These are phyloP conservation scores for Salix purpurea DNA, from an alignment of 345 rosid genomes.

Conservation along the genomic window DNA sequence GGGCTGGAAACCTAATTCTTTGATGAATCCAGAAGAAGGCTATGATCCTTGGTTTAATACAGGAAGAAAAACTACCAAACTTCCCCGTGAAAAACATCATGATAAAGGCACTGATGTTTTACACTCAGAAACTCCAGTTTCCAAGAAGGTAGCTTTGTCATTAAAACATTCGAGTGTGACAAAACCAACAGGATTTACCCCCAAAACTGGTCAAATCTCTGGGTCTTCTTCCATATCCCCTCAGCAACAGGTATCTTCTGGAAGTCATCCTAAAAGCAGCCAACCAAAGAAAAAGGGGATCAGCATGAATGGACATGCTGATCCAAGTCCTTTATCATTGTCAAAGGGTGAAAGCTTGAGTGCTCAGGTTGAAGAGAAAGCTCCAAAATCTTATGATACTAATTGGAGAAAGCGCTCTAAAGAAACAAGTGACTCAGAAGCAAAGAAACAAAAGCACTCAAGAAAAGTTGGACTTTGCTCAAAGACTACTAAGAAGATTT, in stretches of 20 bases:
- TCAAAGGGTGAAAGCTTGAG: constrained; percentile 16
- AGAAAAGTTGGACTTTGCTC: constrained; percentile 18
- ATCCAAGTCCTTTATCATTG: constrained; percentile 26
- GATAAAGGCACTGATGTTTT: constrained; percentile 27
- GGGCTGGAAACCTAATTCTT: constrained; percentile 58
- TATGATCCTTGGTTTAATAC: constrained; percentile 44
- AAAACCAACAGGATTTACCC: not conserved
- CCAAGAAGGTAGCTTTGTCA: constrained; percentile 29
- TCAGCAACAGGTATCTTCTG: constrained; percentile 11
- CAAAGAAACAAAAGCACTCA: constrained; percentile 26
- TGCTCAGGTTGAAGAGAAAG: constrained; percentile 14
- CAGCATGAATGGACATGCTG: constrained; percentile 30
- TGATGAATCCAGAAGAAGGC: constrained; percentile 66
- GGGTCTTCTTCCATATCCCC: constrained; percentile 20
- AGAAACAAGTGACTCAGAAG: constrained; percentile 26
- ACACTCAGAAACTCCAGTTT: constrained; percentile 23
- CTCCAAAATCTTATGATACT: constrained; percentile 12
- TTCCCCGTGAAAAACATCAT: constrained; percentile 24
- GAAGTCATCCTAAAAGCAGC: constrained; percentile 33
- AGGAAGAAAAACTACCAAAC: constrained; percentile 28
- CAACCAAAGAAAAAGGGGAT: constrained; percentile 24
- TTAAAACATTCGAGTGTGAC: constrained; percentile 1
- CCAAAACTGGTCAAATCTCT: not conserved
- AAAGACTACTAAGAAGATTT: constrained; percentile 17
- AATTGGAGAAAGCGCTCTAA: constrained; percentile 13